Conservation (phyloP, 768 basidiomycete genomes). For the Lactarius hengduanensis region DNA sequence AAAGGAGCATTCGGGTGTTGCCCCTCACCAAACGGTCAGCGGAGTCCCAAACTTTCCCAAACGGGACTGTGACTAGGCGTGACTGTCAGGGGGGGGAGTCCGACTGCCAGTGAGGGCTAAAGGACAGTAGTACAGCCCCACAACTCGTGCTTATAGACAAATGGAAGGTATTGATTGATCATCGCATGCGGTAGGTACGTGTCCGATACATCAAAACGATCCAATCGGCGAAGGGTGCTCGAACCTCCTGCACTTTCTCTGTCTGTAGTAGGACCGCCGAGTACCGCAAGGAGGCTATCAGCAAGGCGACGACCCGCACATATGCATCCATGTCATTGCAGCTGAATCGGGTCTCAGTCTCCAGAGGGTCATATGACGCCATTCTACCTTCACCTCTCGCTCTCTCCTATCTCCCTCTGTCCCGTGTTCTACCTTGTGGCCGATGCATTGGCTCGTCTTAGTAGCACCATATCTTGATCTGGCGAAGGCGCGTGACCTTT, state of each 20-base stretch:
- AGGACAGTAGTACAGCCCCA: not conserved
- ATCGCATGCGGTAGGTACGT: not conserved
- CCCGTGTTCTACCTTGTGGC: not conserved
- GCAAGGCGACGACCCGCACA: not conserved
- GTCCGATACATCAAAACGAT: not conserved
- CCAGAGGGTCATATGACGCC: no score
- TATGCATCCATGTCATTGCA: not conserved
- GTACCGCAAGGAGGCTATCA: not conserved
- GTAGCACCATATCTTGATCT: conserved; percentile 5
- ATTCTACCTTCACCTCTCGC: not conserved
- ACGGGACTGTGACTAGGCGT: no score
- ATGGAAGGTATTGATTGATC: not conserved
- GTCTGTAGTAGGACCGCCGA: not conserved
- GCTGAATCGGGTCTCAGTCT: no score
- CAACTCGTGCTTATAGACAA: not conserved
- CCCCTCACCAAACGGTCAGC: no score
- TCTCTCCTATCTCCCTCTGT: not conserved
- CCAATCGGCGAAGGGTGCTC: not conserved
- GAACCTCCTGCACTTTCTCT: not conserved
- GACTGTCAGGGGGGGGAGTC: no score
- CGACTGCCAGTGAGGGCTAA: no score
- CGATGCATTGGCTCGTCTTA: not conserved
- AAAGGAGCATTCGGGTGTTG: no score
- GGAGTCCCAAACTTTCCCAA: no score
- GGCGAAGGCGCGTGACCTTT: conserved; percentile 5